Evolutionary conservation across 1,284 basidiomycete genomes (phyloP), one percentile per base, ranked within the genome.

Genomic region (Golubevia pallescens): DNA sequence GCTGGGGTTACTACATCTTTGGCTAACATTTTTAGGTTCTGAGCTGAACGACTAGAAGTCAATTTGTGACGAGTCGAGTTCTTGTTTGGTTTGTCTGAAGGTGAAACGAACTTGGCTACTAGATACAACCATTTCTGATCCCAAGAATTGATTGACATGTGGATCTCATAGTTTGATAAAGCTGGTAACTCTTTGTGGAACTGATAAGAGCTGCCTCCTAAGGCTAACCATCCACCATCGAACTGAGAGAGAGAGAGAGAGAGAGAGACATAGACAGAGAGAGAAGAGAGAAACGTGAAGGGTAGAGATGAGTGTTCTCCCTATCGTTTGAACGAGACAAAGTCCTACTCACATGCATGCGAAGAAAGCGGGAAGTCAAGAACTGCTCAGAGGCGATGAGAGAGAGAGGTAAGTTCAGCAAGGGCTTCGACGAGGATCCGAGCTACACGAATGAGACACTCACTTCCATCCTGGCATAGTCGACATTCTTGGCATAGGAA

Each of bases 111-210:
- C 10, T 38, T 38, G 34, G 34, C 34, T 38, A 10, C 21, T 16
- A 52, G 51, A 19, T 51, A 79, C 52, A 78, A 19, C 77, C 77
- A 80, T 65, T 80, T 80, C 56, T 80, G 70, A 59, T 80, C 76
- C 77, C 77, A 80, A 0, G 69, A 65, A 28, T 63, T 69, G 28
- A 76, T 21, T 51, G 63, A 66, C 58, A 72, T 68, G 10, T 63
- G 59, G 28, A 78, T 64, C 3, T 70, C 68, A 67, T 76, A 80
- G 23, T 63, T 63, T 0, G 70, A 62, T 20, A 76, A 57, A 42
- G 74, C 42, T 8, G 76, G 75, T 19, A 80, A 66, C 32, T 80
- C 77, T n/a, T 62, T 62, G 57, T 78, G 76, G 54, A 69, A 78
- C 58, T 62, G 74, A 66, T 73, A 77, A 16, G 57, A 64, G 0